Conservation (phyloP, 2,329 filamentous ascomycete genomes). For the Tolypocladium cylindrosporum region DNA sequence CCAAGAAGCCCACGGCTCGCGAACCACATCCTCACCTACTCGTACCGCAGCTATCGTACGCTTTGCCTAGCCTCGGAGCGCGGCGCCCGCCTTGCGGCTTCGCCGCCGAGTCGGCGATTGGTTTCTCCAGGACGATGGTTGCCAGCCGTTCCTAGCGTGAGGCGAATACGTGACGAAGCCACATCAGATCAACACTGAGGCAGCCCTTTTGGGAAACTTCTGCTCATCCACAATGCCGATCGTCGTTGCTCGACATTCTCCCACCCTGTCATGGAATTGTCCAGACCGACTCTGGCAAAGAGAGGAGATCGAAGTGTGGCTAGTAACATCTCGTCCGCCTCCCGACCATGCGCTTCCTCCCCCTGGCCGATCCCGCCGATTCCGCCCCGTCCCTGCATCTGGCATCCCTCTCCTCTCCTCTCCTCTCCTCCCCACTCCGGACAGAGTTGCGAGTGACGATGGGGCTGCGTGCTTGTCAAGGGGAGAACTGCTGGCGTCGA, state of each 20-base stretch:
- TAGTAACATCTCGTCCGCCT: constrained; percentile 10
- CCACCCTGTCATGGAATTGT: constrained; percentile 1
- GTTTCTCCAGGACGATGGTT: neutral
- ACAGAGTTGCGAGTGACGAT: neutral
- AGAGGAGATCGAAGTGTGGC: constrained; percentile 4
- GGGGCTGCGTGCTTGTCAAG: neutral
- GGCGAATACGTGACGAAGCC: constrained; percentile 2
- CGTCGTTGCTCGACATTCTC: neutral
- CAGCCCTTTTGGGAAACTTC: neutral
- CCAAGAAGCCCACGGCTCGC: neutral
- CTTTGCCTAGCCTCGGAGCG: too few species aligned
- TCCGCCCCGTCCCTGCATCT: neutral
- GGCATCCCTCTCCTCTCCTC: neutral
- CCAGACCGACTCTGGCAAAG: neutral
- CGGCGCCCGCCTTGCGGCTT: too few species aligned
- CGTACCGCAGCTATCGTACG: too few species aligned
- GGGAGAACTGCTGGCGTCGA: neutral
- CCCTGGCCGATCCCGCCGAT: neutral
- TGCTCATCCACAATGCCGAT: neutral
- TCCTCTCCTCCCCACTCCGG: neutral
- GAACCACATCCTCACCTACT: neutral
- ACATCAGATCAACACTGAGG: neutral
- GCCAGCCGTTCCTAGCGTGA: neutral
- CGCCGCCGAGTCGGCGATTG: neutral
- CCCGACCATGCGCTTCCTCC: neutral